Percentiles rank a stretch among this genome's conserved stretches.
phyloP scores from a whole-genome alignment of 1,284 basidiomycete genomes.

The Cryptococcus hybrid region DNA sequence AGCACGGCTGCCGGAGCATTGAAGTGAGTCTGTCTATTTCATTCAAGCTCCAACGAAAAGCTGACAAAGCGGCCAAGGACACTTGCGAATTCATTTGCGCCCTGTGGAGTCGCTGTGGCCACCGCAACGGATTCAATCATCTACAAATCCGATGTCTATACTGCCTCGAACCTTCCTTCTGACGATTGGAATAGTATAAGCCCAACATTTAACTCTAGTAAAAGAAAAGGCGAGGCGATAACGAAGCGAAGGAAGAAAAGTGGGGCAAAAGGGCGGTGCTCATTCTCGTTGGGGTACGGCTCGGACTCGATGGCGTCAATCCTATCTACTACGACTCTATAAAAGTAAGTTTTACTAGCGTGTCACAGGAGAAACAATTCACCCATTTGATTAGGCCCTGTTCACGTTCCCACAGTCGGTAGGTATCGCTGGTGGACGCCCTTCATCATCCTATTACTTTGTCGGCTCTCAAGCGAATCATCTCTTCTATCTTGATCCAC shows the following conservation, averaged over 20 bases:
- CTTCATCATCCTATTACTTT: constrained; percentile 96
- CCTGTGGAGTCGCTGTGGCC: constrained; percentile 76
- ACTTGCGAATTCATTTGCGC: constrained; percentile 74
- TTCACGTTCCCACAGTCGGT: constrained; percentile 94
- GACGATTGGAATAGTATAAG: constrained; percentile 23
- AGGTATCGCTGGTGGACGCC: constrained; percentile 92
- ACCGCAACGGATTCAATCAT: constrained; percentile 80
- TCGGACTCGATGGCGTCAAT: constrained; percentile 91
- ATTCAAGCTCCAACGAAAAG: not conserved
- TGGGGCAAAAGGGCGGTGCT: constrained; percentile 88
- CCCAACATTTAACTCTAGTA: not conserved
- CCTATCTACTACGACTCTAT: constrained; percentile 92
- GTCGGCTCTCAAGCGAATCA: constrained; percentile 86
- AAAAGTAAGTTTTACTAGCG: constrained; percentile 61
- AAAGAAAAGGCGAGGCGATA: not conserved
- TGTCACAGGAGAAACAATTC: not conserved
- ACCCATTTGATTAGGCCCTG: constrained; percentile 58
- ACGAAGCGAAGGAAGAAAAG: not conserved
- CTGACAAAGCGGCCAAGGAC: constrained; percentile 54
- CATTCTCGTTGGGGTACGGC: constrained; percentile 77
- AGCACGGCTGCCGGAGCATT: constrained; percentile 95
- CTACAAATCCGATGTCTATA: constrained; percentile 81
- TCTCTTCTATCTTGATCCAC: constrained; percentile 95
- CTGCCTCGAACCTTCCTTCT: constrained; percentile 63
- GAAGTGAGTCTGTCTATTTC: constrained; percentile 60